phyloP scores from a whole-genome alignment of 495 filamentous ascomycete species.

The Talaromyces nanjingensis region DNA sequence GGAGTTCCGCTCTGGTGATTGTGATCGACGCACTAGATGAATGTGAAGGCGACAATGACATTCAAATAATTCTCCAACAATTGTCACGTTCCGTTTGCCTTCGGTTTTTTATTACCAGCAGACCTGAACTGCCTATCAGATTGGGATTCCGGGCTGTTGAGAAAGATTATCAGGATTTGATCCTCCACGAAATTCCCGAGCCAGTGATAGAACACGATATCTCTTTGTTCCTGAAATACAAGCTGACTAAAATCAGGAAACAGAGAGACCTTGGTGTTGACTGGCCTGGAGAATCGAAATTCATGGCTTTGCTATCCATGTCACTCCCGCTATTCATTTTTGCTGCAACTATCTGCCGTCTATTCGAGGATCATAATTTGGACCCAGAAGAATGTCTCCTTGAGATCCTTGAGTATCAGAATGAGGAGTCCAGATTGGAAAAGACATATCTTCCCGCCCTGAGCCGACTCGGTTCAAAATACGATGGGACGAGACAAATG shows the following conservation, averaged over 20 bases:
- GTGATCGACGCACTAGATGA: slow-evolving; percentile 41
- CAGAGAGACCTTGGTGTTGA: slow-evolving; percentile 7
- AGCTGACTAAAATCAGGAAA: slow-evolving; percentile 17
- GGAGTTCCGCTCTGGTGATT: slow-evolving; percentile 14
- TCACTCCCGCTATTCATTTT: slow-evolving; percentile 13
- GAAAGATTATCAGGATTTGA: slow-evolving; percentile 17
- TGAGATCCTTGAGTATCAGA: slow-evolving; percentile 5
- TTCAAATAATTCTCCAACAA: slow-evolving; percentile 23
- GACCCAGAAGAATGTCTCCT: slow-evolving; percentile 9
- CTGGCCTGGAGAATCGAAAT: slow-evolving; percentile 31
- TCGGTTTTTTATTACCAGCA: slow-evolving; percentile 18
- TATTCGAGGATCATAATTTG: slow-evolving; percentile 5
- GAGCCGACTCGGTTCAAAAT: not conserved
- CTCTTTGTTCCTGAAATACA: slow-evolving; percentile 16
- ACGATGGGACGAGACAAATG: not conserved
- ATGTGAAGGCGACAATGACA: slow-evolving; percentile 29
- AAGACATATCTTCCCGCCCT: slow-evolving; percentile 11
- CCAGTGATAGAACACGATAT: slow-evolving; percentile 23
- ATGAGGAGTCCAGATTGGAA: slow-evolving; percentile 1
- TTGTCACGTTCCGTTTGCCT: slow-evolving; percentile 7
- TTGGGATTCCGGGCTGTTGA: slow-evolving; percentile 21
- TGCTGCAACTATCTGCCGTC: slow-evolving; percentile 13
- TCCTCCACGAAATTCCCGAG: slow-evolving; percentile 20
- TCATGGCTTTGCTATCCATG: slow-evolving; percentile 9
- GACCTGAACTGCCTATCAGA: slow-evolving; percentile 38